Evolutionary conservation across 306 rosid genomes (phyloP), one percentile per base, ranked within the genome.

Genomic region (Phaseolus lunatus): DNA sequence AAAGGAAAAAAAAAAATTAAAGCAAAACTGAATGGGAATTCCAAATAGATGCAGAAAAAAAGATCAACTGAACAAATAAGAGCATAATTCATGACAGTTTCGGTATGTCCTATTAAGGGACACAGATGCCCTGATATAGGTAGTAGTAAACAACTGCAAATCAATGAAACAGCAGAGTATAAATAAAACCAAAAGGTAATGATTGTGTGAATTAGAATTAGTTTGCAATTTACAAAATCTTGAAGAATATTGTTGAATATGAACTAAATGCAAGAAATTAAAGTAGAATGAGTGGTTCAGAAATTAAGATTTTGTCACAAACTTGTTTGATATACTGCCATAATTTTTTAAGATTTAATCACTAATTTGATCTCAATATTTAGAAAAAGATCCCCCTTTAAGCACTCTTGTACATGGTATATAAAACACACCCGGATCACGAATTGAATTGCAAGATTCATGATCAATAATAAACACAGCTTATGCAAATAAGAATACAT

Each of bases 1-100:
- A 10, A 59, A 31, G 41, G 2, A 22, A 22, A 33, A 54, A 8
- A 47, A 47, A 4, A 29, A 29, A 29, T 29, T 5, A 48, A 31
- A 13, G 37, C 35, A 41, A 67, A 13, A 41, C 75, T 11, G n/a
- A 27, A 56, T 54, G 33, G 26, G 23, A 67, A 78, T 44, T 67
- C 61, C 20, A 56, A 43, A 14, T 45, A 37, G 68, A 52, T 13
- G 50, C 26, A 39, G 47, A 8, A 65, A 66, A n/a, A 24, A 3
- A 9, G 22, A 27, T 59, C 22, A 44, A 27, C 29, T 15, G 14
- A 43, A 6, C 4, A 0, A 49, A 48, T 16, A 19, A 20, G 24
- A 16, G 19, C 47, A 41, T 6, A 59, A 22, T 11, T 14, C 4
- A 16, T 20, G 47, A 59, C 10, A 63, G 64, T 58, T 69, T 58